A percentile compares a stretch with the other conserved stretches of the same genome.
Conservation (phyloP, 257 asterid genomes). For the Penstemon newberryi region DNA sequence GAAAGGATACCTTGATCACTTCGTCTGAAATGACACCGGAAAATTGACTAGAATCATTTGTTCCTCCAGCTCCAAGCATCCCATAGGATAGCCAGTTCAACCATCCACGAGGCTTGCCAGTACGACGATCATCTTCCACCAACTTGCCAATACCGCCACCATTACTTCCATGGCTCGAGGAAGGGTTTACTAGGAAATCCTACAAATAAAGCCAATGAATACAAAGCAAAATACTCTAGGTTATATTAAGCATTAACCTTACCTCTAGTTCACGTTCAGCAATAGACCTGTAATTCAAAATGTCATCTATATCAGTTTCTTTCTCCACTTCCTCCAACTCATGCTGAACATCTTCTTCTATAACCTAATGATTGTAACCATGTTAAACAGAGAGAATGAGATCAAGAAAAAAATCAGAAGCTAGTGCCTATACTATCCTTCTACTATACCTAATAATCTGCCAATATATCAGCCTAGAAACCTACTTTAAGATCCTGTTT, state of each 20-base stretch:
- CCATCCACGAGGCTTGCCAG: conserved; percentile 93
- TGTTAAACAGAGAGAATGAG: conserved; percentile 4
- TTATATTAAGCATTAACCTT: conserved; percentile 17
- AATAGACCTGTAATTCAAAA: conserved; percentile 76
- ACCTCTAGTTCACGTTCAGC: conserved; percentile 91
- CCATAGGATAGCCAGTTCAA: conserved; percentile 97
- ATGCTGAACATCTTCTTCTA: conserved; percentile 60
- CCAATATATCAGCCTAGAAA: not conserved
- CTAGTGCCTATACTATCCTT: no score
- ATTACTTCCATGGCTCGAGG: conserved; percentile 45
- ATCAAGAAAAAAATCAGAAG: conserved; percentile 12
- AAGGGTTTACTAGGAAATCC: conserved; percentile 68
- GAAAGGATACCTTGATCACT: conserved; percentile 65
- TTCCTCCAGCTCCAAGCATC: conserved; percentile 98
- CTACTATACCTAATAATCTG: not conserved
- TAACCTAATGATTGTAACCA: conserved; percentile 48
- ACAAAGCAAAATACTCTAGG: conserved; percentile 8
- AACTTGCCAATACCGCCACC: conserved; percentile 49
- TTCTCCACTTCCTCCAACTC: conserved; percentile 90
- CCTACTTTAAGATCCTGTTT: conserved; percentile 16
- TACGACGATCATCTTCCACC: conserved; percentile 61
- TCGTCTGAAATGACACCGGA: conserved; percentile 96
- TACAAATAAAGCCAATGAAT: conserved; percentile 34
- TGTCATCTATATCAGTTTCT: conserved; percentile 79
- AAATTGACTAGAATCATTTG: conserved; percentile 84